A percentile compares a stretch with the other conserved stretches of the same genome.
Evolutionary conservation across 2,329 filamentous ascomycete genomes (phyloP).

Genomic region (Cladosporium sp.): DNA sequence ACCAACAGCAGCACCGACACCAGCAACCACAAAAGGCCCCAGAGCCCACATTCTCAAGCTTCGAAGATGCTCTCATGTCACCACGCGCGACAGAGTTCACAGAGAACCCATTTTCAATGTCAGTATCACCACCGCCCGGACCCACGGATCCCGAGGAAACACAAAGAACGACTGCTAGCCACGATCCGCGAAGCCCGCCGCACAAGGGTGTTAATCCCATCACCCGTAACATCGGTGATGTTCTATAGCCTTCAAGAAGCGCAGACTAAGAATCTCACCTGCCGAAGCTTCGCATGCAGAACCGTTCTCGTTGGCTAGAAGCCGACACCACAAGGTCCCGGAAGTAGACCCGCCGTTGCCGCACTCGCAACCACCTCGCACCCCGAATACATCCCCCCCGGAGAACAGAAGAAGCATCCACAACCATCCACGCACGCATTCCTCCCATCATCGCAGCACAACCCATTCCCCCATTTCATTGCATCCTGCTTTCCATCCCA

Average conservation of each 20-base stretch:
- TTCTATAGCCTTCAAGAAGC: constrained; percentile 47
- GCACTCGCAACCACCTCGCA: too few relatives aligned
- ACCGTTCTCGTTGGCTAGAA: too few relatives aligned
- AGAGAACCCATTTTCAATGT: constrained; percentile 56
- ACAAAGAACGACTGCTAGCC: constrained; percentile 47
- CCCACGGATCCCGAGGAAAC: constrained; percentile 40
- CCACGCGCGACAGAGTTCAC: constrained; percentile 71
- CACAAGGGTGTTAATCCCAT: constrained; percentile 72
- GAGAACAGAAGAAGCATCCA: too few relatives aligned
- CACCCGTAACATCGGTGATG: constrained; percentile 71
- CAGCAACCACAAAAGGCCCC: not conserved
- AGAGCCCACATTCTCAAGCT: not conserved
- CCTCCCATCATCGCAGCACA: too few relatives aligned
- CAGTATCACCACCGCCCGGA: constrained; percentile 27
- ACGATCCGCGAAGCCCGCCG: constrained; percentile 69
- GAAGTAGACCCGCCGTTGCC: too few relatives aligned
- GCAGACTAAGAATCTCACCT: too few relatives aligned
- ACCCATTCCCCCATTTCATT: too few relatives aligned
- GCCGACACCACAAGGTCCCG: too few relatives aligned
- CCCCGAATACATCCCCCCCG: too few relatives aligned
- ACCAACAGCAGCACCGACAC: not conserved
- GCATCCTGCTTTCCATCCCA: too few relatives aligned
- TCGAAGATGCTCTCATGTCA: constrained; percentile 58
- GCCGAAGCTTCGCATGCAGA: too few relatives aligned
- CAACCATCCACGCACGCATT: too few relatives aligned